Conservation (phyloP, 139 green algal species). For the Coccomyxa sp. region DNA sequence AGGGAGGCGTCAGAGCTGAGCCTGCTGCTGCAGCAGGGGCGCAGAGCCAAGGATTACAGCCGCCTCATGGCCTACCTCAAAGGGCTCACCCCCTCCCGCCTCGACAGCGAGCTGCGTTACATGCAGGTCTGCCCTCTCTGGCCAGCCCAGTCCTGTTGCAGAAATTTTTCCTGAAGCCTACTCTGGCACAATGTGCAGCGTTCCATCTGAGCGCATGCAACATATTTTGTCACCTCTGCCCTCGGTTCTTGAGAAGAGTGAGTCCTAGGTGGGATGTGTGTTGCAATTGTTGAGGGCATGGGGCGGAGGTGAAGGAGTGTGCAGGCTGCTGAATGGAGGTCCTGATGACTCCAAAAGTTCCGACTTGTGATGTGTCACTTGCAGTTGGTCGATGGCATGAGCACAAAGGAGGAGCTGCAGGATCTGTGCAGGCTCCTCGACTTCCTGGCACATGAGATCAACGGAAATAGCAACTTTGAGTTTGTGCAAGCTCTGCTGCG, state of each 20-base stretch:
- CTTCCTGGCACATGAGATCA: constrained; percentile 48
- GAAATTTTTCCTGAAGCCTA: not conserved
- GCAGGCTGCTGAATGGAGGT: too few relatives aligned
- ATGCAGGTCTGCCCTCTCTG: constrained; percentile 50
- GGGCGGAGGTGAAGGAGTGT: too few relatives aligned
- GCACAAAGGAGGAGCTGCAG: constrained; percentile 35
- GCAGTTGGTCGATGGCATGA: constrained; percentile 21
- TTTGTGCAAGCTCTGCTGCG: constrained; percentile 47
- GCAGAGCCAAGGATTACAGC: constrained; percentile 32
- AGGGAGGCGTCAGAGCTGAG: constrained; percentile 18
- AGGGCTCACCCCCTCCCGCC: constrained; percentile 35
- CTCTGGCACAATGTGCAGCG: too few relatives aligned
- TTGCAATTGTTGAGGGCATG: too few relatives aligned
- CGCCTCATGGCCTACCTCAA: constrained; percentile 42
- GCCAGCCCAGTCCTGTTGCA: too few relatives aligned
- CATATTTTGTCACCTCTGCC: too few relatives aligned
- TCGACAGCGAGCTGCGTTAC: constrained; percentile 71
- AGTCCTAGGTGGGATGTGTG: too few relatives aligned
- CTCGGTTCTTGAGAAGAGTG: too few relatives aligned
- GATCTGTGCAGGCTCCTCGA: constrained; percentile 64
- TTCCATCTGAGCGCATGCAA: too few relatives aligned
- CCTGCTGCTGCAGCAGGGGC: constrained; percentile 32
- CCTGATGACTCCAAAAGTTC: too few relatives aligned
- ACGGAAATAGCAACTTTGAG: constrained; percentile 70
- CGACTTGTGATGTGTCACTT: too few relatives aligned